Evolutionary conservation across 306 rosid species (phyloP), one percentile per base, ranked within the genome.

Genomic region (Oxytropis ochrocephala): DNA sequence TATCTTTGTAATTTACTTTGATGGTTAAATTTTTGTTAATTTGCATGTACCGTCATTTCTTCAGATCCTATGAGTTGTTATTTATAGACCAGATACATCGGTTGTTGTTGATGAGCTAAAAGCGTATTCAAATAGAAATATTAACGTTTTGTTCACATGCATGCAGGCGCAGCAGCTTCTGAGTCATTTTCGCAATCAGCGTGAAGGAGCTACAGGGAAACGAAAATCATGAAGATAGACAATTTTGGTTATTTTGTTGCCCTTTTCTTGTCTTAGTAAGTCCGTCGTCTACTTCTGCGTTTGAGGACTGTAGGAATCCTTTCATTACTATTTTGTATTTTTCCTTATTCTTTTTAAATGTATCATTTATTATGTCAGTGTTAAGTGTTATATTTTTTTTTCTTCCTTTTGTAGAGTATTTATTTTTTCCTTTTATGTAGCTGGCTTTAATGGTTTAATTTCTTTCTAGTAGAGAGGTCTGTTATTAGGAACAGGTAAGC

Each of bases 91-190:
- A 46, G 44, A 64, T 19, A 64, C 13, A 50, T 50, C n/a, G n/a
- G n/a, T n/a, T n/a, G n/a, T n/a, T n/a, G n/a, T n/a, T n/a, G n/a
- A n/a, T n/a, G n/a, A n/a, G n/a, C n/a, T n/a, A n/a, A n/a, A n/a
- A n/a, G n/a, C n/a, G n/a, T n/a, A n/a, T n/a, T n/a, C n/a, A n/a
- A n/a, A n/a, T n/a, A n/a, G 35, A 46, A 39, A 60, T 36, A 13
- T 74, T 73, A 42, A 81, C 54, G 2, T 29, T 48, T 62, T 77
- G 46, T 35, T 14, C 38, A 38, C n/a, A 11, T 72, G n/a, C 71
- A 58, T 85, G 86, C 88, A 92, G 98, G 98, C 96, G 60, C 98
- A 85, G 42, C 98, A 92, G 73, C 93, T 92, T 79, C 96, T 92
- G 51, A 85, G 96, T 75, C 96, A 90, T 82, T 92, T 92, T 75